These are phyloP conservation scores for Blakeslea trispora DNA, from an alignment of 371 early-diverging fungal species.

Conservation along the genomic window DNA sequence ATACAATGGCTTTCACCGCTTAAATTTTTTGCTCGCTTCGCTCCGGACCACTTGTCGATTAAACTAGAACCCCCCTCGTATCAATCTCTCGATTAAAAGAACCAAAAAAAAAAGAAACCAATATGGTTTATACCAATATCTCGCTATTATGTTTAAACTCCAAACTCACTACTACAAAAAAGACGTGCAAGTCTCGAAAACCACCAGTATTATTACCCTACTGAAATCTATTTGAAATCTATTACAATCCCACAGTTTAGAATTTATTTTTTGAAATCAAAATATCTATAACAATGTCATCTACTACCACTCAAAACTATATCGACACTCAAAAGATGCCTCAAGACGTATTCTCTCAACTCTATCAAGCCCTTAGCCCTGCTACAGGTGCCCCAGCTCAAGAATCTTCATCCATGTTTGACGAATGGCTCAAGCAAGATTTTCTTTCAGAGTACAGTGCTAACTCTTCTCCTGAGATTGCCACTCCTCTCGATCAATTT, in stretches of 20 bases:
- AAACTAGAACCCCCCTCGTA: constrained; percentile 9
- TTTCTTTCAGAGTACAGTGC: constrained; percentile 25
- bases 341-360: constrained; percentile 37
- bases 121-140: constrained; percentile 26
- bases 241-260: background rate
- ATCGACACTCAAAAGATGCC: constrained; percentile 23
- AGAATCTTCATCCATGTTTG: constrained; percentile 25
- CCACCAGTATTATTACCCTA: constrained; percentile 19
- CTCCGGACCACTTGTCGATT: constrained; percentile 16
- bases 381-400: constrained; percentile 15
- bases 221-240: constrained; percentile 1
- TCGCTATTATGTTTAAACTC: constrained; percentile 25
- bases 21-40: constrained; percentile 25
- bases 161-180: constrained; percentile 24
- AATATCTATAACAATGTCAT: background rate
- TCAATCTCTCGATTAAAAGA: constrained; percentile 17
- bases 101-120: constrained; percentile 11
- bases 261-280: constrained; percentile 1
- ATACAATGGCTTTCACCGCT: constrained; percentile 31
- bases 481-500: constrained; percentile 31
- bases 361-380: constrained; percentile 33
- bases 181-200: constrained; percentile 37
- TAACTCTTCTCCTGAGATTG: constrained; percentile 31
- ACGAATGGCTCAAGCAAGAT: constrained; percentile 35
- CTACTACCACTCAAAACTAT: background rate